phyloP scores from a whole-genome alignment of 495 filamentous ascomycete genomes.

The Aspergillus taichungensis region DNA sequence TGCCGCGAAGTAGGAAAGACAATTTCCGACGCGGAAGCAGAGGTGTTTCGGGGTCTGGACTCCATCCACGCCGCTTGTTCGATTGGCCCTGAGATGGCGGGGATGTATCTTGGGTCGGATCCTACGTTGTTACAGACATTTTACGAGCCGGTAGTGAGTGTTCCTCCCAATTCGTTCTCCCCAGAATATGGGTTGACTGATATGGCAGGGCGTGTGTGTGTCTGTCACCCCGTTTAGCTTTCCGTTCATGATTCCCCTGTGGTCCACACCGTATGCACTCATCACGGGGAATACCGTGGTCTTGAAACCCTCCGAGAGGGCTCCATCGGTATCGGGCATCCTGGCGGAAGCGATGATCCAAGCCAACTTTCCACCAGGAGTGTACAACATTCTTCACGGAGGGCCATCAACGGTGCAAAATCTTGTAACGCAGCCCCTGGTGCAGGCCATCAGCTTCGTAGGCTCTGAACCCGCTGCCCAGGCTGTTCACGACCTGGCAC shows the following conservation, averaged over 20 bases:
- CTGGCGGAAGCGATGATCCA: conserved; percentile 15
- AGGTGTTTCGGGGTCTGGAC: conserved; percentile 19
- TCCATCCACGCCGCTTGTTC: conserved; percentile 23
- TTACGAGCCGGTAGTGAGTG: conserved; percentile 17
- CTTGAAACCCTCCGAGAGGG: conserved; percentile 17
- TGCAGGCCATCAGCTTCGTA: conserved; percentile 21
- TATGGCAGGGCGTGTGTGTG: conserved; percentile 18
- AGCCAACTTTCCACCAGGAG: conserved; percentile 18
- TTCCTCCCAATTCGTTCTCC: neutral
- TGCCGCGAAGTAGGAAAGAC: conserved; percentile 21
- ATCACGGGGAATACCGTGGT: conserved; percentile 19
- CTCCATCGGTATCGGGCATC: conserved; percentile 11
- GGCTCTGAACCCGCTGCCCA: conserved; percentile 17
- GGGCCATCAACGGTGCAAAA: conserved; percentile 8
- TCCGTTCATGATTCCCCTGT: conserved; percentile 20
- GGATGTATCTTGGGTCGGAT: conserved; percentile 19
- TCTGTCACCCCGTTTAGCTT: conserved; percentile 23
- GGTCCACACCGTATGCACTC: conserved; percentile 15
- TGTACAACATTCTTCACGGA: conserved; percentile 24
- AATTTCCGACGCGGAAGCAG: conserved; percentile 18
- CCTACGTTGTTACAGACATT: conserved; percentile 17
- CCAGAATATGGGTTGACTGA: neutral
- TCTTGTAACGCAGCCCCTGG: conserved; percentile 15
- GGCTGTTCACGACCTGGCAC: conserved; percentile 17
- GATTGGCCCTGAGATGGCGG: conserved; percentile 19